Conservation (phyloP, 257 asterid species). For the Buddleja alternifolia region DNA sequence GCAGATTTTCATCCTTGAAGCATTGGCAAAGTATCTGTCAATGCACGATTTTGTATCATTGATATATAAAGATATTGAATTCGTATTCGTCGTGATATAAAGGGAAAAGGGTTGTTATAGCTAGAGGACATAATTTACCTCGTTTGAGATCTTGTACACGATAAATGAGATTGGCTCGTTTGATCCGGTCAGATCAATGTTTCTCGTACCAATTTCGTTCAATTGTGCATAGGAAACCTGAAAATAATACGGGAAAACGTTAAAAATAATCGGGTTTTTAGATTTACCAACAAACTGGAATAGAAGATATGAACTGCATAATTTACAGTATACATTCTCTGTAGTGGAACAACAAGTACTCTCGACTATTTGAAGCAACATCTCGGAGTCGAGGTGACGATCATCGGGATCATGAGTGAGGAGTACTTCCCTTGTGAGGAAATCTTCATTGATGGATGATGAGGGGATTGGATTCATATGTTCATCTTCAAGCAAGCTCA, state of each 20-base stretch:
- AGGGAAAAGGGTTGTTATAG: background rate
- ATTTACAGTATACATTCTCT: constrained; percentile 42
- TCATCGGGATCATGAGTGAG: constrained; percentile 68
- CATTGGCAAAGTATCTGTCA: constrained; percentile 48
- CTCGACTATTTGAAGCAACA: constrained; percentile 50
- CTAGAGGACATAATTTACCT: constrained; percentile 41
- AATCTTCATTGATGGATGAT: constrained; percentile 45
- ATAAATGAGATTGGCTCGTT: constrained; percentile 47
- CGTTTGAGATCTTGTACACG: constrained; percentile 55
- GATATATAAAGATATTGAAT: background rate
- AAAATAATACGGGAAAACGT: background rate
- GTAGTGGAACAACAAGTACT: constrained; percentile 37
- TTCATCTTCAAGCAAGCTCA: constrained; percentile 39
- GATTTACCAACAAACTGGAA: background rate
- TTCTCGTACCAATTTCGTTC: constrained; percentile 21
- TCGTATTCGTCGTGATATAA: background rate
- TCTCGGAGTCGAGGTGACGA: constrained; percentile 45
- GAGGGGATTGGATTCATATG: constrained; percentile 21
- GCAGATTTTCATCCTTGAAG: constrained; percentile 44
- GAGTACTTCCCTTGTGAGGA: constrained; percentile 52
- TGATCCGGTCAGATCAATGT: constrained; percentile 38
- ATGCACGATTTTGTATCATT: constrained; percentile 23
- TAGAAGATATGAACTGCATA: background rate
- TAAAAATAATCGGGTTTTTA: too few species aligned
- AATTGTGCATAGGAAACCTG: constrained; percentile 46